A percentile compares a stretch with the other conserved stretches of the same genome.
Evolutionary conservation across 2,329 filamentous ascomycete species (phyloP).

Genomic region (Penicillium sp.): DNA sequence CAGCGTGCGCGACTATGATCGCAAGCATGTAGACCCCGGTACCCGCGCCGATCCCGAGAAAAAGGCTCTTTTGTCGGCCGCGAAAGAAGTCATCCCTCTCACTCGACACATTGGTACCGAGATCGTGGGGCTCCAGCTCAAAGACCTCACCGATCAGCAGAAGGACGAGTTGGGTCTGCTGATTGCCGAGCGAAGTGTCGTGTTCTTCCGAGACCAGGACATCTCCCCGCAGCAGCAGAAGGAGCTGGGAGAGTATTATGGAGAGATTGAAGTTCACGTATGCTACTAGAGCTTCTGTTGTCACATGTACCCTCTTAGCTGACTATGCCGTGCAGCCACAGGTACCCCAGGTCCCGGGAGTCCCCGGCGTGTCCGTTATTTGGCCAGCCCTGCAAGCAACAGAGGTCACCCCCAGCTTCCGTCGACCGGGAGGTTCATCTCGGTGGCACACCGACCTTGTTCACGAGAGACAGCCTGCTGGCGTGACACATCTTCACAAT

Average conservation of each 20-base stretch:
- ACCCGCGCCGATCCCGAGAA: slow-evolving; percentile 64
- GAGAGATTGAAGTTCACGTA: slow-evolving; percentile 67
- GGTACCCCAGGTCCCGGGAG: slow-evolving; percentile 66
- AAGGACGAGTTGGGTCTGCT: slow-evolving; percentile 61
- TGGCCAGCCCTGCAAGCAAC: slow-evolving; percentile 67
- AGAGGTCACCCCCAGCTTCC: slow-evolving; percentile 60
- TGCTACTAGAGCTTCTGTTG: slow-evolving; percentile 2
- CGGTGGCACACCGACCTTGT: slow-evolving; percentile 70
- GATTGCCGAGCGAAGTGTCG: slow-evolving; percentile 62
- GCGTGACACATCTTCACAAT: slow-evolving; percentile 68
- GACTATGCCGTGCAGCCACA: slow-evolving; percentile 54
- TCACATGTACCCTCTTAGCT: not conserved
- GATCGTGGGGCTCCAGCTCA: slow-evolving; percentile 62
- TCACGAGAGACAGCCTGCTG: slow-evolving; percentile 67
- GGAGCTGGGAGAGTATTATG: slow-evolving; percentile 61
- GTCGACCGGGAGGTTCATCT: slow-evolving; percentile 64
- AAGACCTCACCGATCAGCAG: slow-evolving; percentile 58
- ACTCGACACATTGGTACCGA: slow-evolving; percentile 63
- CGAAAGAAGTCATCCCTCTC: slow-evolving; percentile 61
- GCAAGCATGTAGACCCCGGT: slow-evolving; percentile 59
- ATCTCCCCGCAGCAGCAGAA: slow-evolving; percentile 62
- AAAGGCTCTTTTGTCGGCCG: slow-evolving; percentile 58
- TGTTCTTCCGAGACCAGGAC: slow-evolving; percentile 64
- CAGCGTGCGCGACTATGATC: slow-evolving; percentile 60
- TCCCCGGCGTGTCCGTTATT: slow-evolving; percentile 63